phyloP scores from a whole-genome alignment of 345 rosid genomes.

The Gossypium longicalyx region DNA sequence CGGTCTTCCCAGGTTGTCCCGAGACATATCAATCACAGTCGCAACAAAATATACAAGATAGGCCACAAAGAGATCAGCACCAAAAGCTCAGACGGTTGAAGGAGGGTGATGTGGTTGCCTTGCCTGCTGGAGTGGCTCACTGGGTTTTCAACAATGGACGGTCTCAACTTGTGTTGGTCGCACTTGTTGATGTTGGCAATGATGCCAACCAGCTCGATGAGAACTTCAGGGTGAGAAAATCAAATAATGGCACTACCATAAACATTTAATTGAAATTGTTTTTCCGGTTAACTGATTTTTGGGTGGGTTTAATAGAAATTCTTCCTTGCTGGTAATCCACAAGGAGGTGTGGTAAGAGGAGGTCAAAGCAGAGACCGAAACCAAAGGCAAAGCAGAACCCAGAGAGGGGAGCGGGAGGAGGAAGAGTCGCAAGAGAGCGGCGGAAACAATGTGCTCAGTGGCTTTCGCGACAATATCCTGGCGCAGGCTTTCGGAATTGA shows the following conservation, averaged over 20 bases:
- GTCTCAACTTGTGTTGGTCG: conserved; percentile 29
- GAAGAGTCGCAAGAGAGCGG: conserved; percentile 16
- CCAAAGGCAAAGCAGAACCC: not conserved
- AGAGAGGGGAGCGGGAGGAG: not conserved
- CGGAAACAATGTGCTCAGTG: conserved; percentile 38
- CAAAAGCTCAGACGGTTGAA: conserved; percentile 30
- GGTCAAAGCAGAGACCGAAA: not conserved
- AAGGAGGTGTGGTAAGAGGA: conserved; percentile 14
- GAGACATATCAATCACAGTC: conserved; percentile 12
- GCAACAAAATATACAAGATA: not conserved
- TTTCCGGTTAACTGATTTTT: not conserved
- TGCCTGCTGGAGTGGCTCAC: conserved; percentile 41
- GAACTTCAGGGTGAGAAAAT: conserved; percentile 27
- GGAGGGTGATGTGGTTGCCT: conserved; percentile 37
- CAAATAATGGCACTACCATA: no score
- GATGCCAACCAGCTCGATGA: conserved; percentile 45
- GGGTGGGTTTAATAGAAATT: conserved; percentile 27
- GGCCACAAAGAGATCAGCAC: conserved; percentile 21
- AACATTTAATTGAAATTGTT: no score
- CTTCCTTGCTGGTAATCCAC: conserved; percentile 50
- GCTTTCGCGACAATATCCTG: conserved; percentile 34
- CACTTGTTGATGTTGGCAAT: conserved; percentile 31
- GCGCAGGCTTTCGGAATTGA: conserved; percentile 45
- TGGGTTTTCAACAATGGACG: conserved; percentile 46
- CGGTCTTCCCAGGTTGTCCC: conserved; percentile 17